These are phyloP conservation scores for Solanum rostratum DNA, from an alignment of 257 asterid species.

Conservation along the genomic window DNA sequence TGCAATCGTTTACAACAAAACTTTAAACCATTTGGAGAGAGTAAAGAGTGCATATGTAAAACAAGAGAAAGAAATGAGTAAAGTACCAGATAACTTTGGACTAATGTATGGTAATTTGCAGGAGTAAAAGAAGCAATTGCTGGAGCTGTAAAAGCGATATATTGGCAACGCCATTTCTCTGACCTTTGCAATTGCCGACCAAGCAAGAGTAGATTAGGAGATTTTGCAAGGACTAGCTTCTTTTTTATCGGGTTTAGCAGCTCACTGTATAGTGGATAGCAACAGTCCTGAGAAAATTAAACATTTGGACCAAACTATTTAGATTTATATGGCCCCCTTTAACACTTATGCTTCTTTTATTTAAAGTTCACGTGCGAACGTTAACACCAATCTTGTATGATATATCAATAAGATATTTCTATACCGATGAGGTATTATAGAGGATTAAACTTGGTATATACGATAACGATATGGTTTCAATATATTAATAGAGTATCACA, in stretches of 20 bases:
- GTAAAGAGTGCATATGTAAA: not conserved
- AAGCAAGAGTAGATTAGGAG: not conserved
- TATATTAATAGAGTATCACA: no score
- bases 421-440: no score
- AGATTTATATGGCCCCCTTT: no score
- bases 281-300: no score
- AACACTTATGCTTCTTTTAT: no score
- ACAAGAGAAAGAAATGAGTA: not conserved
- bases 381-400: no score
- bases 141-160: conserved; percentile 24
- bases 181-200: not conserved
- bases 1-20: not conserved
- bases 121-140: conserved; percentile 16
- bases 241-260: not conserved
- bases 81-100: conserved; percentile 28
- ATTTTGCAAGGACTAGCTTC: not conserved
- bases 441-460: no score
- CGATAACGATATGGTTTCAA: no score
- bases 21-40: not conserved
- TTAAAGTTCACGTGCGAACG: no score
- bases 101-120: conserved; percentile 14
- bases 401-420: no score
- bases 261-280: not conserved
- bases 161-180: conserved; percentile 18
- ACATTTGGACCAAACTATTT: no score